Percentiles rank a stretch among this genome's conserved stretches.
phyloP scores from a whole-genome alignment of 371 early-diverging fungal species.

The Mucor lusitanicus region DNA sequence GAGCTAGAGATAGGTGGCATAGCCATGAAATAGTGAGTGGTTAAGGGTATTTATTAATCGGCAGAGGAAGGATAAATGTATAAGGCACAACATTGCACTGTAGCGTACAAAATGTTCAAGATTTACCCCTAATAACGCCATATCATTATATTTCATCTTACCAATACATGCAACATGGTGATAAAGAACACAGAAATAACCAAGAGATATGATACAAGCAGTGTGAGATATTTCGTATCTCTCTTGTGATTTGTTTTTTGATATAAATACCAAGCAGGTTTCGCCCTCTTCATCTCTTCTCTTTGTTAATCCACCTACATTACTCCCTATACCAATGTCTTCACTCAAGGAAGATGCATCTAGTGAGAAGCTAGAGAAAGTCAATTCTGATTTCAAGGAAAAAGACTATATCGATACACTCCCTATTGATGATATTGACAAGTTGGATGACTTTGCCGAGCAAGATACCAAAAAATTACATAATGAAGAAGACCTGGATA shows the following conservation, averaged over 20 bases:
- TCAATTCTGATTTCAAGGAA: neutral
- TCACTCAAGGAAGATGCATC: too few species aligned
- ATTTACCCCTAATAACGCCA: neutral
- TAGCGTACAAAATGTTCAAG: neutral
- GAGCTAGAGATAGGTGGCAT: too few species aligned
- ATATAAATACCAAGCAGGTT: too few species aligned
- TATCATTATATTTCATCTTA: neutral
- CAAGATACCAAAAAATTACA: neutral
- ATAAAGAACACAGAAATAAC: too few species aligned
- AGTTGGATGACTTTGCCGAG: neutral
- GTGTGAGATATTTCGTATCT: neutral
- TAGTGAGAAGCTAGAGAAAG: neutral
- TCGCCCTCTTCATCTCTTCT: too few species aligned
- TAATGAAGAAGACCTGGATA: slow-evolving; percentile 18
- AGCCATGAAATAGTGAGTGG: too few species aligned
- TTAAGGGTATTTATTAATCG: too few species aligned
- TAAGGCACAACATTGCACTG: neutral
- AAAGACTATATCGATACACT: neutral
- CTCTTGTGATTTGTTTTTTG: too few species aligned
- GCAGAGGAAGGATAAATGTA: neutral
- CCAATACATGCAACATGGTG: too few species aligned
- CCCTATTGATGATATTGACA: neutral
- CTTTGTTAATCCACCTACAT: too few species aligned
- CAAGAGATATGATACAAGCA: neutral
- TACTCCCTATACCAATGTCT: too few species aligned